Conservation (phyloP, 495 filamentous ascomycete species). For the Cudoniella acicularis region DNA sequence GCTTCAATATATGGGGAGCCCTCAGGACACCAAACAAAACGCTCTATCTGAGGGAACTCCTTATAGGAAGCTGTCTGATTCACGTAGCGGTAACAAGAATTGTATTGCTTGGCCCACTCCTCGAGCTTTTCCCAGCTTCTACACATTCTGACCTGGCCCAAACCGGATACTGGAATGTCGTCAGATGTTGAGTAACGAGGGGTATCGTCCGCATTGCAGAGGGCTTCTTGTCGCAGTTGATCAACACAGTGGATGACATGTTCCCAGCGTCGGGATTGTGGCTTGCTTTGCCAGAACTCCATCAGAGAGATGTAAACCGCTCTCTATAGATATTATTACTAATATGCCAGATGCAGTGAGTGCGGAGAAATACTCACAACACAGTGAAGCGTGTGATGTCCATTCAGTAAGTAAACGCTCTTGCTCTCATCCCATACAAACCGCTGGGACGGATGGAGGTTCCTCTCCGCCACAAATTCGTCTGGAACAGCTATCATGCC, state of each 20-base stretch:
- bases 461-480: background rate
- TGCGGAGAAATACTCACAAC: too few species aligned
- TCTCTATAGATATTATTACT: background rate
- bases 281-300: background rate
- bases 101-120: background rate
- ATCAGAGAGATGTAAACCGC: background rate
- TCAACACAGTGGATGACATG: background rate
- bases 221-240: background rate
- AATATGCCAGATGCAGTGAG: too few species aligned
- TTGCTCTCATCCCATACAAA: too few species aligned
- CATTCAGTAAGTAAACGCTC: too few species aligned
- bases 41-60: background rate
- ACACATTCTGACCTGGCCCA: background rate
- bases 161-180: background rate
- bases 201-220: background rate
- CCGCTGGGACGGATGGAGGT: too few species aligned
- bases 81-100: background rate
- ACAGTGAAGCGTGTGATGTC: too few species aligned
- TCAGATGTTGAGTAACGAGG: background rate
- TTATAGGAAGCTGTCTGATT: slow-evolving; percentile 1
- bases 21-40: background rate
- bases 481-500: background rate
- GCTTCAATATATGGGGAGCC: background rate
- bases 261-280: background rate
- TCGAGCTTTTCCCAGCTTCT: slow-evolving; percentile 1